phyloP scores from a whole-genome alignment of 2,329 filamentous ascomycete species.

The Rhytidhysteron rufulum region DNA sequence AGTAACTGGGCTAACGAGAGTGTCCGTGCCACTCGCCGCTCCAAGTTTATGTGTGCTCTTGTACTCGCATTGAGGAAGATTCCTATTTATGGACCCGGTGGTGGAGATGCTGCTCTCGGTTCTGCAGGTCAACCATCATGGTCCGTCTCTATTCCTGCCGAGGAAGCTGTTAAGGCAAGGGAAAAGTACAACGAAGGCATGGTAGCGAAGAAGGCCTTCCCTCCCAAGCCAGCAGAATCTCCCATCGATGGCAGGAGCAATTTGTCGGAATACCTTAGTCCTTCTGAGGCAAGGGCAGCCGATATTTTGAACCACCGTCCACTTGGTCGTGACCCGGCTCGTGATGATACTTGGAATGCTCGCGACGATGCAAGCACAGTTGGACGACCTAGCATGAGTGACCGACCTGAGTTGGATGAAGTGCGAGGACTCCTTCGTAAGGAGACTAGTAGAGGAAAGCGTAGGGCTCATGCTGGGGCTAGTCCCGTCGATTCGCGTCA shows the following conservation, averaged over 20 bases:
- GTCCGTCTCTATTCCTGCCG: conserved; percentile 70
- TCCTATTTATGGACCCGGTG: conserved; percentile 79
- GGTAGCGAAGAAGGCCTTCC: conserved; percentile 64
- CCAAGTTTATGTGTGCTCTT: conserved; percentile 95
- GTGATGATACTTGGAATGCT: conserved; percentile 44
- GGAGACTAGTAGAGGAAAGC: conserved; percentile 42
- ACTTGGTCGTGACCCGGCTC: conserved; percentile 39
- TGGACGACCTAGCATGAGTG: conserved; percentile 39
- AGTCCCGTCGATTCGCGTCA: conserved; percentile 4
- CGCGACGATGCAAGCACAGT: conserved; percentile 36
- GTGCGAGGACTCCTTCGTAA: conserved; percentile 43
- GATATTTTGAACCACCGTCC: conserved; percentile 42
- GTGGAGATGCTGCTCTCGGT: conserved; percentile 60
- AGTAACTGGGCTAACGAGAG: conserved; percentile 64
- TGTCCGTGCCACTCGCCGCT: conserved; percentile 74
- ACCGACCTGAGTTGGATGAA: conserved; percentile 43
- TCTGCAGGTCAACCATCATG: conserved; percentile 71
- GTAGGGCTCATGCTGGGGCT: conserved; percentile 30
- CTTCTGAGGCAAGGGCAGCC: conserved; percentile 39
- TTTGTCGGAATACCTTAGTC: conserved; percentile 30
- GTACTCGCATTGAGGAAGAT: conserved; percentile 80
- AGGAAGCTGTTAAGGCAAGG: conserved; percentile 62
- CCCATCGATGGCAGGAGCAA: conserved; percentile 23
- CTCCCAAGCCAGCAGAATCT: conserved; percentile 36
- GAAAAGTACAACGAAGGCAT: conserved; percentile 47